Evolutionary conservation across 306 rosid genomes (phyloP).

Genomic region (Dalbergia cochinchinensis): DNA sequence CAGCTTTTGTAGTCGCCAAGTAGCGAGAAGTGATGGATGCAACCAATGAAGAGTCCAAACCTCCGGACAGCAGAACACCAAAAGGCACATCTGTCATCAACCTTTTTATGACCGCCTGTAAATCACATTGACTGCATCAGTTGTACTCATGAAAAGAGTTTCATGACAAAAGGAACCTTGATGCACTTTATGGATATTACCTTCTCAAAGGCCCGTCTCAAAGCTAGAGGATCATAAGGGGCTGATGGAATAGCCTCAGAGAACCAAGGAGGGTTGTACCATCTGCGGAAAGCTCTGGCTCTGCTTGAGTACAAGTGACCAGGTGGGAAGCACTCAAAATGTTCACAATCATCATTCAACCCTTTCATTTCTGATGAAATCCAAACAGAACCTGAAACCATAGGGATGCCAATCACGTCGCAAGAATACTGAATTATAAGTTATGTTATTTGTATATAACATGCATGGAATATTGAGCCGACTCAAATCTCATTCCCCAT

Average conservation of each 20-base stretch:
- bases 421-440: too few species aligned
- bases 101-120: slow-evolving; percentile 91
- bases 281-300: slow-evolving; percentile 69
- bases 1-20: slow-evolving; percentile 80
- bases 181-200: slow-evolving; percentile 43
- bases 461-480: too few species aligned
- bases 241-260: slow-evolving; percentile 81
- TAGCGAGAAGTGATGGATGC: slow-evolving; percentile 95
- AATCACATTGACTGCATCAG: slow-evolving; percentile 36
- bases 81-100: slow-evolving; percentile 99
- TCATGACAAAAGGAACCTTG: background rate
- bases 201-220: slow-evolving; percentile 79
- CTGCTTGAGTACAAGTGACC: slow-evolving; percentile 97
- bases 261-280: slow-evolving; percentile 97
- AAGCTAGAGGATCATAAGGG: slow-evolving; percentile 87
- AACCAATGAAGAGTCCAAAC: slow-evolving; percentile 92
- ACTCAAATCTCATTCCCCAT: too few species aligned
- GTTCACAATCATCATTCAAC: slow-evolving; percentile 88
- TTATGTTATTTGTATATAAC: too few species aligned
- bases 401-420: slow-evolving; percentile 3
- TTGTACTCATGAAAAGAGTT: background rate
- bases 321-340: slow-evolving; percentile 87
- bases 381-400: slow-evolving; percentile 85
- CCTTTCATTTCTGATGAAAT: slow-evolving; percentile 91
- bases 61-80: slow-evolving; percentile 93